phyloP scores from a whole-genome alignment of 2,329 filamentous ascomycete genomes.

The Exophiala dermatitidis region DNA sequence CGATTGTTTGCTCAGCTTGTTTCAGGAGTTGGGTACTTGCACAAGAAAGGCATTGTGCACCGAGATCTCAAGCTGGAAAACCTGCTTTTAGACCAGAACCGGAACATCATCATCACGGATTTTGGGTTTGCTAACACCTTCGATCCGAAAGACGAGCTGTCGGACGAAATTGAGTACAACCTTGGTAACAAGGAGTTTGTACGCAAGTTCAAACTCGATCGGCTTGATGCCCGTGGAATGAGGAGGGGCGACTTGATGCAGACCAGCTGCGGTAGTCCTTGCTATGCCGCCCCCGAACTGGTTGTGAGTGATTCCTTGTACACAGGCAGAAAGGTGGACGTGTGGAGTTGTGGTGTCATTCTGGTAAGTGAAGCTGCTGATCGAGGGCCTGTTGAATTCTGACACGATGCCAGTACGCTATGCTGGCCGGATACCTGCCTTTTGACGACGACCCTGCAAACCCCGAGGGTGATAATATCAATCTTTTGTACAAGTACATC shows the following conservation, averaged over 20 bases:
- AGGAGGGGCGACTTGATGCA: slow-evolving; percentile 95
- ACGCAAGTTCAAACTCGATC: slow-evolving; percentile 77
- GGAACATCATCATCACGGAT: slow-evolving; percentile 99
- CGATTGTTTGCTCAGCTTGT: slow-evolving; percentile 91
- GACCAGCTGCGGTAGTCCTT: slow-evolving; percentile 95
- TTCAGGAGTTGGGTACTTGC: slow-evolving; percentile 91
- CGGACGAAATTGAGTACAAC: slow-evolving; percentile 82
- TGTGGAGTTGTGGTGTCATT: slow-evolving; percentile 99
- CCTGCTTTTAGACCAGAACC: slow-evolving; percentile 84
- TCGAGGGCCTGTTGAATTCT: background rate
- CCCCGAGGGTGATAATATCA: slow-evolving; percentile 98
- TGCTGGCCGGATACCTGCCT: slow-evolving; percentile 93
- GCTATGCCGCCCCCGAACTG: slow-evolving; percentile 92
- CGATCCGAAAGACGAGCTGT: slow-evolving; percentile 76
- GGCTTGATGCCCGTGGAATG: slow-evolving; percentile 63
- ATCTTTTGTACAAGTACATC: slow-evolving; percentile 98
- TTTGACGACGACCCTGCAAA: slow-evolving; percentile 98
- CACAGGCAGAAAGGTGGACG: slow-evolving; percentile 94
- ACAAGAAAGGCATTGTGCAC: slow-evolving; percentile 98
- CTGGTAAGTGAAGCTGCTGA: slow-evolving; percentile 57
- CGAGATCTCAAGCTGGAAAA: slow-evolving; percentile 96
- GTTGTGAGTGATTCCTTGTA: slow-evolving; percentile 97
- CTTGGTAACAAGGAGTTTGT: slow-evolving; percentile 82
- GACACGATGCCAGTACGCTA: slow-evolving; percentile 68
- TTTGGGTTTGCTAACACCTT: slow-evolving; percentile 99